Conservation (phyloP, 106 monocot species). For the Amphibolis antarctica region DNA sequence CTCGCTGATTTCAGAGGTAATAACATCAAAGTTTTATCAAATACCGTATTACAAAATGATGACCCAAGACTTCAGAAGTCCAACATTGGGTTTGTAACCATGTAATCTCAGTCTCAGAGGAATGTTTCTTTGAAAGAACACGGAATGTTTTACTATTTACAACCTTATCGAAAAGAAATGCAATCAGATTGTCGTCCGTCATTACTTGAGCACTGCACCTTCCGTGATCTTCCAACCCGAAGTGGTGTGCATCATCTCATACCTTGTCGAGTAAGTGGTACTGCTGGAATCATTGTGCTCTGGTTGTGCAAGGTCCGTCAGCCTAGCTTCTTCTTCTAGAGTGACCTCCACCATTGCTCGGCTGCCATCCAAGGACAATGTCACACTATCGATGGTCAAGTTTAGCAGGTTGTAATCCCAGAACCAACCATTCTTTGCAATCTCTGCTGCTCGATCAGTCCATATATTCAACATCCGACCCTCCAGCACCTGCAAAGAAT, state of each 20-base stretch:
- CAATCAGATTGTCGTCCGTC: neutral
- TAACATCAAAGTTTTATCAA: no score
- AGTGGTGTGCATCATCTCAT: constrained; percentile 41
- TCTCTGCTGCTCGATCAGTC: constrained; percentile 66
- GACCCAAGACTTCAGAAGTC: no score
- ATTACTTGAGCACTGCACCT: constrained; percentile 68
- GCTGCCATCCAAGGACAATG: constrained; percentile 61
- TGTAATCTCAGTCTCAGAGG: no score
- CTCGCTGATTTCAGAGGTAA: no score
- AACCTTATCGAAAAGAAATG: no score
- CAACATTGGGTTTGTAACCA: no score
- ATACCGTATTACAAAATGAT: no score
- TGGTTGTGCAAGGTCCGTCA: constrained; percentile 30
- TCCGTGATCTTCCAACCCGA: constrained; percentile 84
- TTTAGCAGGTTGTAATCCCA: constrained; percentile 78
- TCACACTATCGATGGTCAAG: constrained; percentile 69
- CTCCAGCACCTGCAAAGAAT: constrained; percentile 43
- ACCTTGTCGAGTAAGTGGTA: constrained; percentile 52
- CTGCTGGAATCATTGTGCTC: constrained; percentile 46
- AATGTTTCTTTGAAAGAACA: no score
- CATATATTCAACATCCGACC: constrained; percentile 87
- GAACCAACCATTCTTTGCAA: constrained; percentile 54
- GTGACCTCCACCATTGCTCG: constrained; percentile 75
- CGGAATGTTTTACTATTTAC: no score
- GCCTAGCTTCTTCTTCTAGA: constrained; percentile 57